These are phyloP conservation scores for Saccharomyces kudriavzevii DNA, from an alignment of 805 yeast genomes.

Conservation along the genomic window DNA sequence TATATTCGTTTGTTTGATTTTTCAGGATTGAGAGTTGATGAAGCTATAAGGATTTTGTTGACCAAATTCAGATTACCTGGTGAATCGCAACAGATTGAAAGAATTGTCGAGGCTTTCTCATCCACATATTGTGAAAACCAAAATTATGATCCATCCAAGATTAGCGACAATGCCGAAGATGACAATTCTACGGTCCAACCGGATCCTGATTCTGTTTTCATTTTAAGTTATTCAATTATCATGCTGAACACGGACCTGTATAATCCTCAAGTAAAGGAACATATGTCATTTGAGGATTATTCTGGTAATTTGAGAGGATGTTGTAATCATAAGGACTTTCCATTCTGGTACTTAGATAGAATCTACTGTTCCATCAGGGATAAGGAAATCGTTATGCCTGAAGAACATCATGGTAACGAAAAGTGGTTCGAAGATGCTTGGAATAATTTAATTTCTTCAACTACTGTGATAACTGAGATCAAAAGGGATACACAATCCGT, in stretches of 20 bases:
- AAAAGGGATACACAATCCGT: slow-evolving; percentile 14
- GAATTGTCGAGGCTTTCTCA: slow-evolving; percentile 81
- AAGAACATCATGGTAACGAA: slow-evolving; percentile 88
- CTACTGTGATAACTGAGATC: slow-evolving; percentile 29
- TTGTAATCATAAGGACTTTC: slow-evolving; percentile 68
- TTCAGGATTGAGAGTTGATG: slow-evolving; percentile 75
- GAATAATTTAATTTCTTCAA: slow-evolving; percentile 53
- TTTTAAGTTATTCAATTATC: slow-evolving; percentile 83
- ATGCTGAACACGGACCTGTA: slow-evolving; percentile 91
- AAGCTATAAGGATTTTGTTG: slow-evolving; percentile 75
- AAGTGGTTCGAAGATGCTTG: slow-evolving; percentile 87
- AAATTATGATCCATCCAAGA: slow-evolving; percentile 25
- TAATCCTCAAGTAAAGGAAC: slow-evolving; percentile 84
- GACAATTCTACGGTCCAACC: slow-evolving; percentile 50
- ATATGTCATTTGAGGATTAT: slow-evolving; percentile 83
- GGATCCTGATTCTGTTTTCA: slow-evolving; percentile 78
- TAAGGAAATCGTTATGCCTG: slow-evolving; percentile 93
- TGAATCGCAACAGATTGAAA: slow-evolving; percentile 93
- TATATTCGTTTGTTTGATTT: slow-evolving; percentile 73
- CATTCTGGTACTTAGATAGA: slow-evolving; percentile 73
- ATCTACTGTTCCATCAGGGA: slow-evolving; percentile 75
- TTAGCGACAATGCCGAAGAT: slow-evolving; percentile 7
- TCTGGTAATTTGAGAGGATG: slow-evolving; percentile 74
- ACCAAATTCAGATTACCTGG: slow-evolving; percentile 90
- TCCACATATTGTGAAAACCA: slow-evolving; percentile 68